Evolutionary conservation across 2,329 filamentous ascomycete genomes (phyloP), one percentile per base, ranked within the genome.

Genomic region (Colletotrichum sp.): DNA sequence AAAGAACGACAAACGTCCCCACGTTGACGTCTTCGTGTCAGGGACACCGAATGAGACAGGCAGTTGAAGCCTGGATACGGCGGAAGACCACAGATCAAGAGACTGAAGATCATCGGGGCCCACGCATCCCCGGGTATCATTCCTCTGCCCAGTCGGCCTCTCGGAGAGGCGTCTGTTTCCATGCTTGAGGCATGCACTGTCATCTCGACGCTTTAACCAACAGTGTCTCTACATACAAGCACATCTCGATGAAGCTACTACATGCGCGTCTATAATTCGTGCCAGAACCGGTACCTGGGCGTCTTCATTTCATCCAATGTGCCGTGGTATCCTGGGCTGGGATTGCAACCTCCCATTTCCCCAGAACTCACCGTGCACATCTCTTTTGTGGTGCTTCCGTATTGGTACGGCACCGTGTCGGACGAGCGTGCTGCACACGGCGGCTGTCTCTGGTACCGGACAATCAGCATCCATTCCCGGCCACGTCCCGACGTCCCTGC

Each of bases 1-100:
- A 57, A 64, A 30, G 55, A 70, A 75, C 55, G 71, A 74, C 62
- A 75, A 68, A 75, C 68, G 69, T 57, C 63, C 63, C 63, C 72
- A 64, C 63, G 69, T 72, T 68, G 72, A 59, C 63, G 69, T 75
- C 63, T 73, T 68, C 32, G 32, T 64, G 57, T 57, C 69, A 73
- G 64, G 73, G 36, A 72, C 64, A 44, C 44, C 32, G 57, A 57
- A 26, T 36, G 36, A 65, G 64, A 68, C 52, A 52, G 30, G n/a
- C n/a, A 39, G 44, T 30, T n/a, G 12, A 12, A 48, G 57, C 22
- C 34, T 68, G 57, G 28, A 68, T 73, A 59, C 28, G 69, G 73
- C 28, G 57, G 63, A 73, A 64, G 70, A 73, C 64, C 63, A 73
- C 62, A 68, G 72, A 68, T 72, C 68, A 55, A 44, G 28, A 67